A percentile compares a stretch with the other conserved stretches of the same genome.
phyloP scores from a whole-genome alignment of 345 rosid genomes.

The Eucalyptus curtisii region DNA sequence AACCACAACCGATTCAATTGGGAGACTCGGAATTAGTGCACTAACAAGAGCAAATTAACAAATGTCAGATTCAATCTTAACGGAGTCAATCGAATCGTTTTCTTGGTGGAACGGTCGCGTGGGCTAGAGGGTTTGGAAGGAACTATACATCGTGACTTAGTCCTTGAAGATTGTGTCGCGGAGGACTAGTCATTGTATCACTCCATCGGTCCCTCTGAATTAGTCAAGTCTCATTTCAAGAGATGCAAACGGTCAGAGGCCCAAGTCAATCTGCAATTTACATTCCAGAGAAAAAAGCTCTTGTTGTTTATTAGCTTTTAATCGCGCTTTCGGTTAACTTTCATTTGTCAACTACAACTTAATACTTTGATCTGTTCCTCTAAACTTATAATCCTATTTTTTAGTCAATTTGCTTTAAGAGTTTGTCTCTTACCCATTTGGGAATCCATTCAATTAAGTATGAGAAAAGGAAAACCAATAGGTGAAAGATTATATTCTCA shows the following conservation, averaged over 20 bases:
- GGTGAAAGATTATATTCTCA: not conserved
- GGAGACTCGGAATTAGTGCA: not conserved
- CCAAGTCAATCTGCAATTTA: not conserved
- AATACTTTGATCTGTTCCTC: not conserved
- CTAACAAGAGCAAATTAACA: not conserved
- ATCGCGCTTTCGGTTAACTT: not conserved
- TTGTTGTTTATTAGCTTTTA: not conserved
- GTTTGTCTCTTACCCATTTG: not conserved
- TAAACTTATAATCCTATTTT: not conserved
- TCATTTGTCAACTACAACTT: not conserved
- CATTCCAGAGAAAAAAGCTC: not conserved
- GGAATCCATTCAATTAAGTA: not conserved
- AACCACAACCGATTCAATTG: not conserved
- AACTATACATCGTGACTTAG: not conserved
- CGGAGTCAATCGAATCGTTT: not conserved
- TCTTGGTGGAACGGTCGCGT: not conserved
- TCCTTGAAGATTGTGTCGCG: not conserved
- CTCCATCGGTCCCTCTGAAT: not conserved
- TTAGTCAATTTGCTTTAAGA: not conserved
- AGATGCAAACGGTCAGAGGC: not conserved
- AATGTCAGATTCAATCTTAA: not conserved
- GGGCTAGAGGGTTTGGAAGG: not conserved
- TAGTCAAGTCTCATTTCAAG: not conserved
- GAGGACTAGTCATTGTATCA: not conserved
- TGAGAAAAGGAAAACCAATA: not conserved